Percentiles rank a stretch among this genome's conserved stretches.
Conservation (phyloP, 352 stramenopile genomes). For the Phytophthora pluvialis region DNA sequence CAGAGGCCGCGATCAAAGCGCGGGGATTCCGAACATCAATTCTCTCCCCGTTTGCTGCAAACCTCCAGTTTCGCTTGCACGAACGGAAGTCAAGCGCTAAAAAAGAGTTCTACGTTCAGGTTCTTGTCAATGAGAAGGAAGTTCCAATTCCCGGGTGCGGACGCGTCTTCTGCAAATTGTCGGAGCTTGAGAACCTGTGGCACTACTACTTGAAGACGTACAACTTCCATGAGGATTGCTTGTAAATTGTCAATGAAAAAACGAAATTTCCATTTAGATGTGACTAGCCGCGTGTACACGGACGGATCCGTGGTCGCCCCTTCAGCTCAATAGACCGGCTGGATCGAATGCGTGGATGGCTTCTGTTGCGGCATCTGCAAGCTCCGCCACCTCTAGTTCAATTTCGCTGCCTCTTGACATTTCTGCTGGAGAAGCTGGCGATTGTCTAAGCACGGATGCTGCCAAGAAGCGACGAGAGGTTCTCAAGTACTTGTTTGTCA, state of each 20-base stretch:
- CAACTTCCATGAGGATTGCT: constrained; percentile 38
- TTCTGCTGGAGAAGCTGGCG: constrained; percentile 5
- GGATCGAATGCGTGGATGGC: constrained; percentile 12
- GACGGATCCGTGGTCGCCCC: constrained; percentile 14
- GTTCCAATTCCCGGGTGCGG: constrained; percentile 34
- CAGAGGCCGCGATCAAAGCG: constrained; percentile 30
- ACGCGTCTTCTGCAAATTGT: constrained; percentile 30
- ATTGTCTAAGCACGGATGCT: no score
- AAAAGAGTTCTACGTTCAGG: constrained; percentile 41
- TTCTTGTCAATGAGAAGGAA: constrained; percentile 55
- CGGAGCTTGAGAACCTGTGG: constrained; percentile 37
- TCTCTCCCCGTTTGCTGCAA: constrained; percentile 56
- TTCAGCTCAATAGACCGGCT: constrained; percentile 10
- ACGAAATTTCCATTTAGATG: constrained; percentile 24
- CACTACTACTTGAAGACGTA: constrained; percentile 44
- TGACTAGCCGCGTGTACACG: neutral
- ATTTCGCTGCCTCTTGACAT: neutral
- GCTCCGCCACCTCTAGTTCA: neutral
- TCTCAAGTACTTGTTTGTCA: neutral
- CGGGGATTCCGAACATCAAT: constrained; percentile 48
- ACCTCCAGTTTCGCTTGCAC: constrained; percentile 59
- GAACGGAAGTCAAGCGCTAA: constrained; percentile 10
- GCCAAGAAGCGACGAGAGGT: neutral
- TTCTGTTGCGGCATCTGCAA: neutral
- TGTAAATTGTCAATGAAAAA: constrained; percentile 18